phyloP scores from a whole-genome alignment of 345 rosid species.

The Gossypium ekmanianum region DNA sequence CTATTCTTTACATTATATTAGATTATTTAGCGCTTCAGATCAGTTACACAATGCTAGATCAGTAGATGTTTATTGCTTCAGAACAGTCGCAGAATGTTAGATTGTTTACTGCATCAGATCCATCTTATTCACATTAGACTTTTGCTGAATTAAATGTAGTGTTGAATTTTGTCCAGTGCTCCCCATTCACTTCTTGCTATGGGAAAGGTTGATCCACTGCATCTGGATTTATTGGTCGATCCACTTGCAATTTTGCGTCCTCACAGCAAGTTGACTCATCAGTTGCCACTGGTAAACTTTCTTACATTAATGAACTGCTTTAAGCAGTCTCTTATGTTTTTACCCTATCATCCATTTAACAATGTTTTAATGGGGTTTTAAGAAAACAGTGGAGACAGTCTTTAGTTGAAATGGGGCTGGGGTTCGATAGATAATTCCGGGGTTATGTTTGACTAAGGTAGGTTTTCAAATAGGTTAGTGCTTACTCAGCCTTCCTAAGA shows the following conservation, averaged over 20 bases:
- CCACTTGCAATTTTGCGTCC: constrained; percentile 88
- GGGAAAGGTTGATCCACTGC: constrained; percentile 82
- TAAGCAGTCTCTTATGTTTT: neutral
- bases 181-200: constrained; percentile 92
- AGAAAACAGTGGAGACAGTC: neutral
- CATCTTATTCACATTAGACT: neutral
- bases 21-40: constrained; percentile 1
- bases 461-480: constrained; percentile 67
- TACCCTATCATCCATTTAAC: neutral
- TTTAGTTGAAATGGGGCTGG: neutral
- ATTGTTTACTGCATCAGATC: neutral
- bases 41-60: neutral
- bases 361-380: neutral
- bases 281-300: constrained; percentile 73
- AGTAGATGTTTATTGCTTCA: neutral
- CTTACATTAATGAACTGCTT: neutral
- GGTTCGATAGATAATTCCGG: neutral
- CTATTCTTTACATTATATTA: constrained; percentile 16
- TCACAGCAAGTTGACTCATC: constrained; percentile 80
- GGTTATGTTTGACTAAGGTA: constrained; percentile 18
- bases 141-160: neutral
- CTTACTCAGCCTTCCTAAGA: constrained; percentile 87
- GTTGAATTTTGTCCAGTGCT: constrained; percentile 57
- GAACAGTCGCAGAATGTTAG: neutral
- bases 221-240: constrained; percentile 76